Evolutionary conservation across 495 filamentous ascomycete species (phyloP).

Genomic region (Xylaria sp.): DNA sequence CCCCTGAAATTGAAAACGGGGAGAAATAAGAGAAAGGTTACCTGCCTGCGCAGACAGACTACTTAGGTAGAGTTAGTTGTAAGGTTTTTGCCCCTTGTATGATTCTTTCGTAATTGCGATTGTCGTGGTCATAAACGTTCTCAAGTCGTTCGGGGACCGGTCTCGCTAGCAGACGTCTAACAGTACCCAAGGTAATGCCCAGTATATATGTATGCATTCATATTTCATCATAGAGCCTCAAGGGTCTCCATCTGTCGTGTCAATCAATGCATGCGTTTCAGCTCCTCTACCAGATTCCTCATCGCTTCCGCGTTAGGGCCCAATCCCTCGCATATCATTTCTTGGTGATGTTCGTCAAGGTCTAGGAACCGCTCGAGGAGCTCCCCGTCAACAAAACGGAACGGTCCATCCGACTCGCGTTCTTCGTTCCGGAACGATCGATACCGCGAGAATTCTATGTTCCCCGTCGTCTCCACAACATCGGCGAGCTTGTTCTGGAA

Average conservation of each 20-base stretch:
- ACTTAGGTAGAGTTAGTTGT: background rate
- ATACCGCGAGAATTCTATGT: slow-evolving; percentile 76
- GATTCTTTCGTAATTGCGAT: background rate
- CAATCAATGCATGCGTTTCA: slow-evolving; percentile 71
- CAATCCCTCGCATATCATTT: slow-evolving; percentile 67
- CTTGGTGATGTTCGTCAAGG: slow-evolving; percentile 66
- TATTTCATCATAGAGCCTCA: background rate
- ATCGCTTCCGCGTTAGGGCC: slow-evolving; percentile 74
- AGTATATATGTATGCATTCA: background rate
- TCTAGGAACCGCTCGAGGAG: slow-evolving; percentile 86
- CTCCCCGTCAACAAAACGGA: slow-evolving; percentile 91
- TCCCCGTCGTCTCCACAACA: slow-evolving; percentile 69
- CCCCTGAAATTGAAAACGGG: background rate
- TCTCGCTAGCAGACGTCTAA: background rate
- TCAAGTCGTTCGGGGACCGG: background rate
- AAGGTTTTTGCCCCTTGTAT: too few species aligned
- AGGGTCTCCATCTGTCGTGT: background rate
- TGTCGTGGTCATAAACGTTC: background rate
- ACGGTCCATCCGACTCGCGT: slow-evolving; percentile 75
- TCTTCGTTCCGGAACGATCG: slow-evolving; percentile 77
- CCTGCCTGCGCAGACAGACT: background rate
- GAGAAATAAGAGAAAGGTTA: background rate
- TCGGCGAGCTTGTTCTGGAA: slow-evolving; percentile 74
- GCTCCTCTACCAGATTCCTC: slow-evolving; percentile 72
- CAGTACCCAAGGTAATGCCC: background rate